Base-by-base conservation (phyloP, 108 stramenopile species). In the Nitzschia inconspicua region DNA sequence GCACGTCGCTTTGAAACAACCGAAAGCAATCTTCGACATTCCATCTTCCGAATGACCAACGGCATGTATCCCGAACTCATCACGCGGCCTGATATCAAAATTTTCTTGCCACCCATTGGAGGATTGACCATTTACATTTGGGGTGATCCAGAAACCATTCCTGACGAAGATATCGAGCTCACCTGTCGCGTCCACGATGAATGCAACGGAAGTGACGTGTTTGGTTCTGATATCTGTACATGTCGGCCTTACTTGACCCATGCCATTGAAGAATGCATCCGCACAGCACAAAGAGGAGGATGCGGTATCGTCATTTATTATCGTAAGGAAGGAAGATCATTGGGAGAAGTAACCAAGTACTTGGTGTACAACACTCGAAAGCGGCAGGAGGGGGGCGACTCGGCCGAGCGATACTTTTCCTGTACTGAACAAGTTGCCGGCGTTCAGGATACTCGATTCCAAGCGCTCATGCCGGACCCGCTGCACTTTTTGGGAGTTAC, bases 201-300 rank as follows among this genome's bases (percentile, higher is more conserved):
- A 62, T 99, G 98, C 75, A 99, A 99, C 56, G 98, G 98, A 32
- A 84, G 81, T 46, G 98, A 99, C 66, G 98, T 98, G 14, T 99
- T 99, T 66, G 98, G 98, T 28, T 31, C 78, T 23, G 97, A 98
- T 63, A 98, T 98, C 60, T 98, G 97, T 65, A 96, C 97, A 7
- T 96, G 97, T 65, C 87, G 97, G 16, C 98, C 98, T 1, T 99
- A 98, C 75, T 82, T 99, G 54, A 97, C 97, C 1, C 97, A 99
- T 72, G 98, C 97, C 46, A 99, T 99, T 74, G 98, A 99, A 86
- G 97, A 98, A 74, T 97, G 96, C 74, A 95, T 99, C 76, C 83
- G 81, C 65, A 96, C 96, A 13, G 98, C 98, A 2, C 81, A 96
- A 65, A 66, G 76, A 22, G 97, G 97, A 43, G 98, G 98, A 25